Evolutionary conservation across 805 yeast genomes (phyloP).

Genomic region (Teunomyces aglyptinius): DNA sequence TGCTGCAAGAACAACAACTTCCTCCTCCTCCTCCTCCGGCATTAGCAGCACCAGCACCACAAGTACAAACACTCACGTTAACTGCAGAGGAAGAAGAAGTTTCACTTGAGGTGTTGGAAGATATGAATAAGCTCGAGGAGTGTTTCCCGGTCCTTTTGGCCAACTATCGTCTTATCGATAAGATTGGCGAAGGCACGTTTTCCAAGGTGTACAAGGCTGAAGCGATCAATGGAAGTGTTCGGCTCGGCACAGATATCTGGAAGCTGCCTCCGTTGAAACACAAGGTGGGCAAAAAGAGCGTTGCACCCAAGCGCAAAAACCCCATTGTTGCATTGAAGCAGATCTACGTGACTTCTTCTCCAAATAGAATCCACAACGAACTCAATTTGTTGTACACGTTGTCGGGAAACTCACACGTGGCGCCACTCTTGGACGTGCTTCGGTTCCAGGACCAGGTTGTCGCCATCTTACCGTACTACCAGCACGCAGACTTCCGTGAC

Average conservation of each 20-base stretch:
- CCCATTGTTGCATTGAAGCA: constrained; percentile 83
- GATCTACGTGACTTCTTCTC: constrained; percentile 93
- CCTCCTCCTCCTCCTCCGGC: neutral
- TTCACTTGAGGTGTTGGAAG: constrained; percentile 53
- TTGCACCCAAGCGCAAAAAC: constrained; percentile 25
- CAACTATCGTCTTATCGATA: constrained; percentile 51
- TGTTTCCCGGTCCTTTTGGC: constrained; percentile 54
- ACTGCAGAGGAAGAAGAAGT: constrained; percentile 45
- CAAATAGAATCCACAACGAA: constrained; percentile 86
- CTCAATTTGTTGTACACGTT: constrained; percentile 69
- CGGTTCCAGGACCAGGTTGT: constrained; percentile 88
- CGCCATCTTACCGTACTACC: constrained; percentile 87
- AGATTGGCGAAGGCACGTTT: constrained; percentile 68
- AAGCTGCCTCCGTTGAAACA: constrained; percentile 43
- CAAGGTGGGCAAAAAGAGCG: constrained; percentile 20
- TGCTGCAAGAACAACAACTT: neutral
- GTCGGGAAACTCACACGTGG: constrained; percentile 70
- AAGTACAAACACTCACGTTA: neutral
- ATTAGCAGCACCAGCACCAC: neutral
- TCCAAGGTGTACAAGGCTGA: constrained; percentile 62
- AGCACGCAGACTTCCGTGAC: constrained; percentile 86
- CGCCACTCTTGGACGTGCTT: constrained; percentile 85
- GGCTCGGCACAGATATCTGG: constrained; percentile 41
- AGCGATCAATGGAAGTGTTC: constrained; percentile 43
- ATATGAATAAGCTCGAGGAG: constrained; percentile 52